Evolutionary conservation across 2,329 filamentous ascomycete species (phyloP).

Genomic region (Monosporascus sp.): DNA sequence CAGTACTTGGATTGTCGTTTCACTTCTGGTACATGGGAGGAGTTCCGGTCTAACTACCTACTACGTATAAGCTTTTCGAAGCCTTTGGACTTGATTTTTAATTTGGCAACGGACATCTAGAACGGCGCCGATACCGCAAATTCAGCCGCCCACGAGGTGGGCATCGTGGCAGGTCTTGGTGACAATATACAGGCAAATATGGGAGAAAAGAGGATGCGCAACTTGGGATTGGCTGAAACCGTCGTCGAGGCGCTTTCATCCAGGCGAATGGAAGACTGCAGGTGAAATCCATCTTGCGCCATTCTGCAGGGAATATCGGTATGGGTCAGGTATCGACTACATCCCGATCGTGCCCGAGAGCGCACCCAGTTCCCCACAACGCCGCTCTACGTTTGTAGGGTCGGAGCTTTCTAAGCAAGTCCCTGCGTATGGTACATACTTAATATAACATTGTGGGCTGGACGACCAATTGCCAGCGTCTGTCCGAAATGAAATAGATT

Average conservation of each 20-base stretch:
- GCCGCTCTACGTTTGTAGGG: background rate
- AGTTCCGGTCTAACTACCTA: background rate
- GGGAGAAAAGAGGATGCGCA: background rate
- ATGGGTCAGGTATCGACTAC: background rate
- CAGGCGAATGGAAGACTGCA: background rate
- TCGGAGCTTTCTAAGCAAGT: background rate
- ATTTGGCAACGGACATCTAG: background rate
- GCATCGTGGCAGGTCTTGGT: background rate
- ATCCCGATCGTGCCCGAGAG: background rate
- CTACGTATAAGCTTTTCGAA: background rate
- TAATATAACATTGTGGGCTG: too few species aligned
- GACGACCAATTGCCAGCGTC: too few species aligned
- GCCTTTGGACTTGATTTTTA: background rate
- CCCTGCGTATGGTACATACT: too few species aligned
- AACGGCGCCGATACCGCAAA: background rate
- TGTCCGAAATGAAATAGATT: too few species aligned
- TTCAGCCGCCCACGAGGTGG: background rate
- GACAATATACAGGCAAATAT: background rate
- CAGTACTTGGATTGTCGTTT: too few species aligned
- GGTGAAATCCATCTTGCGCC: background rate
- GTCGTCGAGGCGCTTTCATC: background rate
- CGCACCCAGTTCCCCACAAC: background rate
- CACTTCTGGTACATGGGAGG: too few species aligned
- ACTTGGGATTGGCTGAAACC: background rate
- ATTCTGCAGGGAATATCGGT: background rate